phyloP scores from a whole-genome alignment of 176 grass and related monocot species.

The Secale cereale region DNA sequence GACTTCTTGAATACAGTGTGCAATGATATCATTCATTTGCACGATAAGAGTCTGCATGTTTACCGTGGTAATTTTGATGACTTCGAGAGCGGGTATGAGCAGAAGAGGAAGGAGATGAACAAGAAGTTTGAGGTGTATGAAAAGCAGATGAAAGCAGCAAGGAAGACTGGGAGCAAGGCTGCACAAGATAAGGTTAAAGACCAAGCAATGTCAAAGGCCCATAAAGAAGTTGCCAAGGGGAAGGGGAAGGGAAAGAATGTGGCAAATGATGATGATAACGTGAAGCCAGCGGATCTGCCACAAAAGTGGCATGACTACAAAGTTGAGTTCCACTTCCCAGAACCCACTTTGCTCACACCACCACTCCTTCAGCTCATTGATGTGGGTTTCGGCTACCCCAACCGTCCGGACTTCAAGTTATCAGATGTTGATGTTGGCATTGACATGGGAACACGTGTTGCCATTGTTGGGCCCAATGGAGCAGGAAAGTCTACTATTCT shows the following conservation, averaged over 20 bases:
- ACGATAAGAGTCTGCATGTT: conserved; percentile 70
- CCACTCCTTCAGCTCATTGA: conserved; percentile 94
- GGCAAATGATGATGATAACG: conserved; percentile 55
- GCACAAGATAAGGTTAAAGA: conserved; percentile 89
- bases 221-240: conserved; percentile 76
- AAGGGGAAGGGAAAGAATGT: conserved; percentile 76
- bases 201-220: conserved; percentile 65
- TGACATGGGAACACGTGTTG: conserved; percentile 95
- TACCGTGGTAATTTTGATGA: conserved; percentile 95
- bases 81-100: conserved; percentile 91
- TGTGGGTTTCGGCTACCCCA: conserved; percentile 83
- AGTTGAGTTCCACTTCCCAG: conserved; percentile 95
- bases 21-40: conserved; percentile 87
- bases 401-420: conserved; percentile 74
- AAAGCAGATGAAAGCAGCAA: conserved; percentile 85
- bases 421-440: conserved; percentile 89
- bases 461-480: conserved; percentile 94
- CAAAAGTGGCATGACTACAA: conserved; percentile 94
- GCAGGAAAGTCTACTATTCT: conserved; percentile 94
- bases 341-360: conserved; percentile 89
- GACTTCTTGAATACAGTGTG: conserved; percentile 96
- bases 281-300: conserved; percentile 54
- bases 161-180: conserved; percentile 86
- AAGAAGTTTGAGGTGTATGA: conserved; percentile 78
- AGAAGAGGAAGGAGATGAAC: conserved; percentile 94